phyloP scores from a whole-genome alignment of 2,329 filamentous ascomycete species.

The Chrysoporthe austroafricana region DNA sequence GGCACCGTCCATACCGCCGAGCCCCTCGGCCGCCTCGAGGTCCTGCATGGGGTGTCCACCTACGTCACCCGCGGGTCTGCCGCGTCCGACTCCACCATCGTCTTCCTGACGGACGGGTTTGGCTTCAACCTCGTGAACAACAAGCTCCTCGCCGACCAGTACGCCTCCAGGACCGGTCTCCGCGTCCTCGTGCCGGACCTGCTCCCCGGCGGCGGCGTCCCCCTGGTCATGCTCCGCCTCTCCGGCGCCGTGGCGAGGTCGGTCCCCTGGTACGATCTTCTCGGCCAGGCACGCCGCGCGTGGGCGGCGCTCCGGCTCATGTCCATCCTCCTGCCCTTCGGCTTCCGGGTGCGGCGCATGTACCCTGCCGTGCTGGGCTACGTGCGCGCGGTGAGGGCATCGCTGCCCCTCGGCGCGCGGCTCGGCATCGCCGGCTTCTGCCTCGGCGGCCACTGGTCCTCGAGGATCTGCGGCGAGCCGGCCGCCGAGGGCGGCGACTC shows the following conservation, averaged over 20 bases:
- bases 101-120: conserved; percentile 31
- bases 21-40: conserved; percentile 24
- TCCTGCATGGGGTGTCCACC: conserved; percentile 22
- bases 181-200: conserved; percentile 35
- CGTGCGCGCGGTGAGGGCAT: conserved; percentile 36
- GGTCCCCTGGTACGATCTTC: conserved; percentile 18
- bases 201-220: conserved; percentile 32
- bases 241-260: conserved; percentile 29
- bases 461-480: conserved; percentile 36
- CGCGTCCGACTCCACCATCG: conserved; percentile 27
- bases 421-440: conserved; percentile 46
- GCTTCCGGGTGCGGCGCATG: conserved; percentile 27
- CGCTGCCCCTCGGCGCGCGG: conserved; percentile 35
- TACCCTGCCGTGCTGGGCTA: conserved; percentile 38
- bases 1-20: conserved; percentile 22
- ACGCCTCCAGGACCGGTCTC: conserved; percentile 32
- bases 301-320: conserved; percentile 8
- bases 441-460: conserved; percentile 44
- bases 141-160: conserved; percentile 32
- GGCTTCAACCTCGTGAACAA: conserved; percentile 31
- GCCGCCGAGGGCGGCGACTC: conserved; percentile 30
- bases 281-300: conserved; percentile 16
- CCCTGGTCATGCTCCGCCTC: conserved; percentile 24
- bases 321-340: conserved; percentile 17
- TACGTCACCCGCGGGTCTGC: conserved; percentile 25